phyloP scores from a whole-genome alignment of 495 filamentous ascomycete genomes.

The Talaromyces nanjingensis region DNA sequence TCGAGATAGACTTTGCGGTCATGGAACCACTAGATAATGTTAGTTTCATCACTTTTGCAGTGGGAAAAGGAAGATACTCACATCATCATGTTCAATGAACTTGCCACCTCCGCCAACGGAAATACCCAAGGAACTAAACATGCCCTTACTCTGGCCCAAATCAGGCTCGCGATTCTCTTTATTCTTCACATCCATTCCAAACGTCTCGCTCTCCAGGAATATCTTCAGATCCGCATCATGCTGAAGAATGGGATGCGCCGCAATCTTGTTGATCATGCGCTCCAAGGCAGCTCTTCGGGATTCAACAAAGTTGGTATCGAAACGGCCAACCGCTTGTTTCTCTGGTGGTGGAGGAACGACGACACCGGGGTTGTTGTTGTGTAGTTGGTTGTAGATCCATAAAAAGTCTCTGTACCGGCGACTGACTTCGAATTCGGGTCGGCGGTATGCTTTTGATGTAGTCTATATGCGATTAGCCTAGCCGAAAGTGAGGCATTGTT shows the following conservation, averaged over 20 bases:
- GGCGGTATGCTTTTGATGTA: conserved; percentile 89
- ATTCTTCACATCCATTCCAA: conserved; percentile 95
- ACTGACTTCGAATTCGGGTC: conserved; percentile 83
- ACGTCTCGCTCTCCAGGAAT: conserved; percentile 91
- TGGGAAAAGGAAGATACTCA: conserved; percentile 36
- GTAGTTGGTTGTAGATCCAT: conserved; percentile 92
- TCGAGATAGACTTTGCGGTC: conserved; percentile 92
- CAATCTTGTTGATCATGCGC: conserved; percentile 94
- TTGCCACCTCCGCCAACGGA: conserved; percentile 67
- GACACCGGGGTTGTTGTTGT: conserved; percentile 89
- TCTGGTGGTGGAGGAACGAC: conserved; percentile 95
- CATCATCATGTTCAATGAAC: conserved; percentile 97
- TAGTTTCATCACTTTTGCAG: conserved; percentile 6
- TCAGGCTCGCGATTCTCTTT: conserved; percentile 88
- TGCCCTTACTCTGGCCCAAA: conserved; percentile 83
- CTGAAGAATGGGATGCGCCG: conserved; percentile 82
- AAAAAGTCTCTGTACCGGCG: conserved; percentile 93
- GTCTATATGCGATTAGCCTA: conserved; percentile 51
- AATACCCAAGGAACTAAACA: conserved; percentile 79
- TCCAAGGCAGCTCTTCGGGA: conserved; percentile 82
- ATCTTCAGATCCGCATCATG: conserved; percentile 91
- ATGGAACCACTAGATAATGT: conserved; percentile 75
- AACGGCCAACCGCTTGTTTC: conserved; percentile 94
- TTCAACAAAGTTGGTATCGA: conserved; percentile 96
- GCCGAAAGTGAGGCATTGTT: background rate